Conservation (phyloP, 371 early-diverging fungal genomes). For the Entomophthora muscae region DNA sequence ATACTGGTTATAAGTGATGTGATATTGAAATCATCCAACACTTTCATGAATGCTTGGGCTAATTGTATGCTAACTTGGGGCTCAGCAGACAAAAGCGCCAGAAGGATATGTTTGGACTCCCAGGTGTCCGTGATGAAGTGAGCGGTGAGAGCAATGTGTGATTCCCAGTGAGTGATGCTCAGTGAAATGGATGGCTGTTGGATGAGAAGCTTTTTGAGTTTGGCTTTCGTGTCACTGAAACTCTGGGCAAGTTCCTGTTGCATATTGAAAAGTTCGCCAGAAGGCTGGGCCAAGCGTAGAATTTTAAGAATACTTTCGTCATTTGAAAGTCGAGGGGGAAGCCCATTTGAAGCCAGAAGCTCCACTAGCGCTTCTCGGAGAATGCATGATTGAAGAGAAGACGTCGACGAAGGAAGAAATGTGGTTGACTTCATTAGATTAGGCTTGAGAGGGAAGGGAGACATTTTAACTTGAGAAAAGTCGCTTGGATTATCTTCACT, state of each 20-base stretch:
- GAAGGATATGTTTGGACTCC: background rate
- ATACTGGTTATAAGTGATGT: background rate
- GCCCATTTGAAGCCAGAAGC: background rate
- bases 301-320: background rate
- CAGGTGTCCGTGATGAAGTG: background rate
- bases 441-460: background rate
- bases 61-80: background rate
- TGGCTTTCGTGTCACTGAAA: background rate
- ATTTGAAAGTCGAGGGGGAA: background rate
- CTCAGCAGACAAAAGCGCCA: background rate
- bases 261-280: background rate
- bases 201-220: background rate
- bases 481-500: background rate
- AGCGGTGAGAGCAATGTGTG: background rate
- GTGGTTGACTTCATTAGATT: background rate
- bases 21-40: background rate
- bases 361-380: background rate
- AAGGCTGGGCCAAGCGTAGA: background rate
- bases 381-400: background rate
- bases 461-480: background rate
- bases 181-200: background rate
- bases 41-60: background rate
- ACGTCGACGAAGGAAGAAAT: background rate
- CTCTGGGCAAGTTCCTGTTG: background rate
- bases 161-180: background rate